phyloP scores from a whole-genome alignment of 106 monocot species.

The Hemerocallis citrina region DNA sequence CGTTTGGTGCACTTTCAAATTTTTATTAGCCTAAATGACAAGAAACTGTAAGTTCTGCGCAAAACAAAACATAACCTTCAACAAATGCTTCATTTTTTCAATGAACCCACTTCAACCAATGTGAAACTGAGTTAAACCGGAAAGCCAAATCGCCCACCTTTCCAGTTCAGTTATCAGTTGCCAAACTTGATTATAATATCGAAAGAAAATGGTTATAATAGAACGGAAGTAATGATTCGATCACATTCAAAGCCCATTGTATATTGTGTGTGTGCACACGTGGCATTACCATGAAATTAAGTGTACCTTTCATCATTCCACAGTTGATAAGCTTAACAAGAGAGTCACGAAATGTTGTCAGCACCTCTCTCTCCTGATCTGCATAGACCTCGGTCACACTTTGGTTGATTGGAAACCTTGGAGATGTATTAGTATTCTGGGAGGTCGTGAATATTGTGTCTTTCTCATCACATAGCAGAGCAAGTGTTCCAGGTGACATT shows the following conservation, averaged over 20 bases:
- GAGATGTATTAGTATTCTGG: constrained; percentile 4
- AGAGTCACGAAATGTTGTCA: constrained; percentile 50
- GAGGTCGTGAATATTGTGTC: constrained; percentile 49
- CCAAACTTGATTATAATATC: background rate
- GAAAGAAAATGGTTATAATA: background rate
- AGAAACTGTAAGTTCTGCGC: no score
- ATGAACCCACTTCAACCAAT: no score
- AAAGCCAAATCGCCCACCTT: no score
- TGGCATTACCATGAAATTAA: background rate
- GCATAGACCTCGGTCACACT: constrained; percentile 38
- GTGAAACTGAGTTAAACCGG: no score
- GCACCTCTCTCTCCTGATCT: constrained; percentile 57
- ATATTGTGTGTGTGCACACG: background rate
- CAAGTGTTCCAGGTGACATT: constrained; percentile 68
- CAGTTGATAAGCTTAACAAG: constrained; percentile 42
- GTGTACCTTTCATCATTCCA: constrained; percentile 53
- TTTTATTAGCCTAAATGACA: no score
- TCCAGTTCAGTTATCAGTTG: no score
- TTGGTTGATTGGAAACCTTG: constrained; percentile 24
- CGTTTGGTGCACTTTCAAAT: no score
- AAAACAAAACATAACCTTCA: no score
- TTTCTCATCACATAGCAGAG: constrained; percentile 71
- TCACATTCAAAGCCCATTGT: background rate
- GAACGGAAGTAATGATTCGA: background rate
- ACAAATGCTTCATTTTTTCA: no score